A percentile compares a stretch with the other conserved stretches of the same genome.
phyloP scores from a whole-genome alignment of 345 rosid species.

The Boechera stricta region DNA sequence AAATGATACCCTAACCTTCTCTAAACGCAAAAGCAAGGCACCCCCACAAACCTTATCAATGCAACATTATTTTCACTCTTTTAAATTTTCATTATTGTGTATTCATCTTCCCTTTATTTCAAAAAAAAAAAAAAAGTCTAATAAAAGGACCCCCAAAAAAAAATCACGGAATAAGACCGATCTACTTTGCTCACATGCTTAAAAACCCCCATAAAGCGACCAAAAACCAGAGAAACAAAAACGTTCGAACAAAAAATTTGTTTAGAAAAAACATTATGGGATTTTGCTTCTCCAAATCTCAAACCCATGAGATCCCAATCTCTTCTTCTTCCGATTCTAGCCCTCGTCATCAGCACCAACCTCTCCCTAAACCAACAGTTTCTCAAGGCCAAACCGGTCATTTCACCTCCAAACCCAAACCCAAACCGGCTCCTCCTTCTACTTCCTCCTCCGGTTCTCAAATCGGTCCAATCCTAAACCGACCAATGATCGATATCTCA shows the following conservation, averaged over 20 bases:
- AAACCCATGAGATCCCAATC: slow-evolving; percentile 59
- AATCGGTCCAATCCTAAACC: slow-evolving; percentile 57
- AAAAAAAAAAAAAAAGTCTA: neutral
- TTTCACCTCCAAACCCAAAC: slow-evolving; percentile 18
- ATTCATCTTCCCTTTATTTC: neutral
- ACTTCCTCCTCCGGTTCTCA: slow-evolving; percentile 48
- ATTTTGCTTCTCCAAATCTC: slow-evolving; percentile 49
- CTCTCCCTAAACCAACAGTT: slow-evolving; percentile 39
- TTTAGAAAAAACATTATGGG: slow-evolving; percentile 51
- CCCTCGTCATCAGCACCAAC: slow-evolving; percentile 45
- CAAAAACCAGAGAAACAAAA: slow-evolving; percentile 31
- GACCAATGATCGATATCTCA: slow-evolving; percentile 64
- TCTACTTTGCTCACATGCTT: slow-evolving; percentile 32
- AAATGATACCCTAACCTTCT: slow-evolving; percentile 39
- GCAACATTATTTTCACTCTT: neutral
- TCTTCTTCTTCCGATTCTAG: slow-evolving; percentile 56
- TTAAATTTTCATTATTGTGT: neutral
- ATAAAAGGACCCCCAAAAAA: neutral
- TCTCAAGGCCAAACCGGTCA: slow-evolving; percentile 20
- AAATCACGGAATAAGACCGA: slow-evolving; percentile 31
- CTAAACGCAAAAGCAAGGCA: slow-evolving; percentile 47
- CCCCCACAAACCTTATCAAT: slow-evolving; percentile 18
- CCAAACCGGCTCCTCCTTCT: slow-evolving; percentile 33
- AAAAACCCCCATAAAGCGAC: slow-evolving; percentile 15
- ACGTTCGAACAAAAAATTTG: slow-evolving; percentile 11